These are phyloP conservation scores for Pseudohalonectria lignicola DNA, from an alignment of 2,329 filamentous ascomycete species.

Conservation along the genomic window DNA sequence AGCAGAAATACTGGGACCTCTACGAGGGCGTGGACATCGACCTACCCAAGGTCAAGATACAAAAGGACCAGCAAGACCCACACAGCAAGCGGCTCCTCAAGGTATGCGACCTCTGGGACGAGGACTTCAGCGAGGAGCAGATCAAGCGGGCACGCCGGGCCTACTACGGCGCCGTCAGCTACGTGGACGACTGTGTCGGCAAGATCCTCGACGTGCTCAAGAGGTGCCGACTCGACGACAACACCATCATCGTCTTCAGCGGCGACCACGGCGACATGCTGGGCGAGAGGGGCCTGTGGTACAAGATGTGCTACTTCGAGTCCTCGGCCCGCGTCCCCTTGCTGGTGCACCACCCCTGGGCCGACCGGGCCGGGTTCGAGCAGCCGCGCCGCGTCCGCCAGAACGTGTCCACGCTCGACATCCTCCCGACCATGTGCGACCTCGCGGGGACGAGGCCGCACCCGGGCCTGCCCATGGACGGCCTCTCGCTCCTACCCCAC, in stretches of 20 bases:
- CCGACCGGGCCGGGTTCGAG: conserved; percentile 45
- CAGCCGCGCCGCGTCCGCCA: conserved; percentile 63
- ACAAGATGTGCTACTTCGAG: conserved; percentile 98
- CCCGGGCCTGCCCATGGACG: conserved; percentile 71
- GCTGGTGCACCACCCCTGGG: conserved; percentile 72
- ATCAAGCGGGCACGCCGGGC: conserved; percentile 76
- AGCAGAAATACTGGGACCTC: conserved; percentile 84
- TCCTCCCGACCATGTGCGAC: conserved; percentile 81
- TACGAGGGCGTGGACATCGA: conserved; percentile 86
- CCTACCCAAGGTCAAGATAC: conserved; percentile 66
- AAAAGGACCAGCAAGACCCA: conserved; percentile 71
- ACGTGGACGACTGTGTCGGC: conserved; percentile 87
- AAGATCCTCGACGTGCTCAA: conserved; percentile 69
- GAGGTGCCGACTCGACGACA: conserved; percentile 66
- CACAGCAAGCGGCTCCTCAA: conserved; percentile 81
- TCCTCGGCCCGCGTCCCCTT: conserved; percentile 82
- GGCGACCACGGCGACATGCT: conserved; percentile 96
- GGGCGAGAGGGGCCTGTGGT: conserved; percentile 84
- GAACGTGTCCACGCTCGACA: conserved; percentile 85
- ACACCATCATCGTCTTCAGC: conserved; percentile 87
- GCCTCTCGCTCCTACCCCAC: conserved; percentile 70
- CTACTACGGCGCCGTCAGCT: conserved; percentile 88
- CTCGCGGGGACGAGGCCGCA: conserved; percentile 63
- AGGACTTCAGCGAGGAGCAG: conserved; percentile 74
- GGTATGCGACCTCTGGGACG: conserved; percentile 77